Conservation (phyloP, 768 basidiomycete species). For the Cystobasidium tubakii region DNA sequence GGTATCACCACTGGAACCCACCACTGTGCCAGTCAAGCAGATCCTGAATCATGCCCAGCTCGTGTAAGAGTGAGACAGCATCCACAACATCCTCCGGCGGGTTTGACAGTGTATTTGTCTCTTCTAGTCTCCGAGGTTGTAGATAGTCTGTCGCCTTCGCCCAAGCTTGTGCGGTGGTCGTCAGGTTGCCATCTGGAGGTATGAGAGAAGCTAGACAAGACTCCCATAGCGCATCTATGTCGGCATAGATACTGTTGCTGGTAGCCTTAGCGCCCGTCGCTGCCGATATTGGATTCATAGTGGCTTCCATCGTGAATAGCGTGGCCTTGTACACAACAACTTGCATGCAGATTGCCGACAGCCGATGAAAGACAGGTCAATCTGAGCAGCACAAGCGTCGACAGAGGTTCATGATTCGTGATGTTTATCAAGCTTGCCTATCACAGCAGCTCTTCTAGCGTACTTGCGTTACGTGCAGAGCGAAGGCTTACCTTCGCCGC, state of each 20-base stretch:
- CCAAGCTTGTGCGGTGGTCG: not conserved
- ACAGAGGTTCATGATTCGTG: too few relatives aligned
- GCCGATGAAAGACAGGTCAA: too few relatives aligned
- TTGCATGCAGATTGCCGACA: too few relatives aligned
- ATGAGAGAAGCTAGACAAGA: not conserved
- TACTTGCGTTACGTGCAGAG: not conserved
- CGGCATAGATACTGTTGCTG: not conserved
- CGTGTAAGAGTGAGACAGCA: constrained; percentile 12
- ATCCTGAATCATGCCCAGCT: constrained; percentile 15
- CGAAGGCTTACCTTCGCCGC: not conserved
- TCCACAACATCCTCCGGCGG: not conserved
- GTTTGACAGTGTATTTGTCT: not conserved
- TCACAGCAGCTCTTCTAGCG: not conserved
- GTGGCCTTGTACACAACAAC: not conserved
- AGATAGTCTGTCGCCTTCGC: constrained; percentile 16
- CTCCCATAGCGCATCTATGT: constrained; percentile 5
- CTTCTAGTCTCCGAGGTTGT: constrained; percentile 7
- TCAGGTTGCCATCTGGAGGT: not conserved
- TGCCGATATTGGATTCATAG: not conserved
- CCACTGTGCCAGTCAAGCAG: constrained; percentile 33
- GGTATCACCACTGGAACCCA: not conserved
- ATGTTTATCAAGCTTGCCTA: too few relatives aligned
- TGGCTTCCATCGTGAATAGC: not conserved
- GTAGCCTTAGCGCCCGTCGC: not conserved
- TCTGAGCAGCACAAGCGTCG: too few relatives aligned